phyloP scores from a whole-genome alignment of 345 rosid species.

The Populus alba region DNA sequence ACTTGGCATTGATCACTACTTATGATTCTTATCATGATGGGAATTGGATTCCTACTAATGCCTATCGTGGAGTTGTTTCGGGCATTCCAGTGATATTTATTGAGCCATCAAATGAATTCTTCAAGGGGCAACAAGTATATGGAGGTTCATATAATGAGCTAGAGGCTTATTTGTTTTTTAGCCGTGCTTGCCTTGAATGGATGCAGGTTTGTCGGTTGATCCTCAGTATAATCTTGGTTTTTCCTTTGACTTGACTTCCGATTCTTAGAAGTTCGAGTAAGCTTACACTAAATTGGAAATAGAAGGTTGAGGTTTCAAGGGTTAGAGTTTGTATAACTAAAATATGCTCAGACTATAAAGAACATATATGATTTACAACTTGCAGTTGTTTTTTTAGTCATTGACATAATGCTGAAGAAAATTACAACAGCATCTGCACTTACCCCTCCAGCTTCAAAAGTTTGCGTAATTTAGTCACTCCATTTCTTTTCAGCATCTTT shows the following conservation, averaged over 20 bases:
- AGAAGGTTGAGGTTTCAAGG: not conserved
- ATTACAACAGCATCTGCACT: conserved; percentile 5
- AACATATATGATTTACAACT: not conserved
- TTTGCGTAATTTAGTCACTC: conserved; percentile 4
- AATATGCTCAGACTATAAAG: too few relatives aligned
- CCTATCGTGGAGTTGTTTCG: conserved; percentile 45
- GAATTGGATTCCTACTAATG: conserved; percentile 41
- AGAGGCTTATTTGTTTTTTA: conserved; percentile 55
- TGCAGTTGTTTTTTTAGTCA: conserved; percentile 1
- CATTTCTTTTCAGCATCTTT: not conserved
- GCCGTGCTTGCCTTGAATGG: conserved; percentile 64
- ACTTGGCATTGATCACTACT: conserved; percentile 29
- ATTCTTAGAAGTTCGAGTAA: not conserved
- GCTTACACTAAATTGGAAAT: not conserved
- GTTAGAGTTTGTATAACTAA: not conserved
- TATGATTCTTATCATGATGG: conserved; percentile 51
- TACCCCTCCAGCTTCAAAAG: not conserved
- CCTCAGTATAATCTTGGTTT: not conserved
- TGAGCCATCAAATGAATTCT: conserved; percentile 53
- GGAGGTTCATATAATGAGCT: conserved; percentile 57
- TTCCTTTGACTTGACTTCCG: not conserved
- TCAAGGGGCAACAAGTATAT: conserved; percentile 47
- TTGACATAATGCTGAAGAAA: not conserved
- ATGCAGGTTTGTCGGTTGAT: conserved; percentile 47
- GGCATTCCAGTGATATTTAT: conserved; percentile 46